A percentile compares a stretch with the other conserved stretches of the same genome.
Evolutionary conservation across 2,329 filamentous ascomycete genomes (phyloP).

Genomic region (Thielaviopsis euricoi): DNA sequence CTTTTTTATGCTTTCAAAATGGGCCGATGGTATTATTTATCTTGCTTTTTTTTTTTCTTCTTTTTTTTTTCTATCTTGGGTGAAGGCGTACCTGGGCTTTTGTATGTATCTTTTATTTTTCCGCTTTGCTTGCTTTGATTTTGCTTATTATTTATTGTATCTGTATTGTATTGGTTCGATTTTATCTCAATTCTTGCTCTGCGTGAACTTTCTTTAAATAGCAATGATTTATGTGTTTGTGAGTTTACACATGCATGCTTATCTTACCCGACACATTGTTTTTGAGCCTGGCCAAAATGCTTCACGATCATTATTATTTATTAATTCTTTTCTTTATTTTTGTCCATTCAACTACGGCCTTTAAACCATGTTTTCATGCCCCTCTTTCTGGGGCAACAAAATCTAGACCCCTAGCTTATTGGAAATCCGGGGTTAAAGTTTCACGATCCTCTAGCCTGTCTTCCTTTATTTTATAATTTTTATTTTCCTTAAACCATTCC

Average conservation of each 20-base stretch:
- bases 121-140: neutral
- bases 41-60: neutral
- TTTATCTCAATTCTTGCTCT: too few species aligned
- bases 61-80: neutral
- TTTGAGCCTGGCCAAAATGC: too few species aligned
- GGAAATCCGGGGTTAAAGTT: neutral
- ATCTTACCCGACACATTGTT: too few species aligned
- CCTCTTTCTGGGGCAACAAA: neutral
- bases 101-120: neutral
- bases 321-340: too few species aligned
- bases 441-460: neutral
- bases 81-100: neutral
- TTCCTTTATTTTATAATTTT: neutral
- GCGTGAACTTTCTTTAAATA: too few species aligned
- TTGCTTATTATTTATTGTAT: neutral
- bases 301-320: too few species aligned
- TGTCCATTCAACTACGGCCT: too few species aligned
- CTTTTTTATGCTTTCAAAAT: neutral
- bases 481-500: neutral
- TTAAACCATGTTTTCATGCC: neutral
- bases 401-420: neutral
- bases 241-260: too few species aligned
- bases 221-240: too few species aligned
- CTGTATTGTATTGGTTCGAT: too few species aligned
- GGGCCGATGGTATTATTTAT: too few species aligned